Evolutionary conservation across 2,329 filamentous ascomycete genomes (phyloP).

Genomic region (Botryosphaeria agaves): DNA sequence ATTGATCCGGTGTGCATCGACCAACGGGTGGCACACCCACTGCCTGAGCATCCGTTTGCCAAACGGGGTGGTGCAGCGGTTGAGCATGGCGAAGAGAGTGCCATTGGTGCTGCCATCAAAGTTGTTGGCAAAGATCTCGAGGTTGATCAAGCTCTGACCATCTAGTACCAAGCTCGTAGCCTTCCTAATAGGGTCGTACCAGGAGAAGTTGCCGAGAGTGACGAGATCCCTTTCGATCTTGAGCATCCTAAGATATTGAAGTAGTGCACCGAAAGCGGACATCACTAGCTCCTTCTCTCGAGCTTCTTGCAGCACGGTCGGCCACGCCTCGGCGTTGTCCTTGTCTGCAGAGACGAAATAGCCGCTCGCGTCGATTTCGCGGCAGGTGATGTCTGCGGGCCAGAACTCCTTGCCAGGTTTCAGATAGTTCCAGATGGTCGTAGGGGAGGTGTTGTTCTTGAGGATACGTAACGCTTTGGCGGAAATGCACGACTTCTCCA

Average conservation of each 20-base stretch:
- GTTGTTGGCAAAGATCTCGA: conserved; percentile 92
- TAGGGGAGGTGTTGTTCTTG: conserved; percentile 87
- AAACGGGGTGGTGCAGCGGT: conserved; percentile 90
- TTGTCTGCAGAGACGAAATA: conserved; percentile 54
- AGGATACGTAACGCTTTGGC: conserved; percentile 81
- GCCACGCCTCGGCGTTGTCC: conserved; percentile 54
- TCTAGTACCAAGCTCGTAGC: conserved; percentile 79
- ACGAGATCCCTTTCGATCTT: conserved; percentile 81
- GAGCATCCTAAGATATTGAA: conserved; percentile 66
- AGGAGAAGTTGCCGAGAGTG: conserved; percentile 76
- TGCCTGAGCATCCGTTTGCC: conserved; percentile 91
- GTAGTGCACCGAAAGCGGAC: conserved; percentile 76
- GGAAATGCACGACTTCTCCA: conserved; percentile 77
- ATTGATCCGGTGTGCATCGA: conserved; percentile 76
- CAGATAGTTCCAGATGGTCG: conserved; percentile 87
- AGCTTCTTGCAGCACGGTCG: conserved; percentile 51
- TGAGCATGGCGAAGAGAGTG: conserved; percentile 78
- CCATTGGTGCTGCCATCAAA: conserved; percentile 73
- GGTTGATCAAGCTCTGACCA: conserved; percentile 89
- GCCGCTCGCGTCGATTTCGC: conserved; percentile 60
- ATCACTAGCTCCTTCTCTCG: conserved; percentile 68
- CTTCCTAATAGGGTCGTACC: conserved; percentile 88
- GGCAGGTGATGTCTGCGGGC: conserved; percentile 64
- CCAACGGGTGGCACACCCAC: conserved; percentile 92
- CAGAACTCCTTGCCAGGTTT: conserved; percentile 83